A percentile compares a stretch with the other conserved stretches of the same genome.
Evolutionary conservation across 352 stramenopile genomes (phyloP).

Genomic region (Salisapilia sapeloensis): DNA sequence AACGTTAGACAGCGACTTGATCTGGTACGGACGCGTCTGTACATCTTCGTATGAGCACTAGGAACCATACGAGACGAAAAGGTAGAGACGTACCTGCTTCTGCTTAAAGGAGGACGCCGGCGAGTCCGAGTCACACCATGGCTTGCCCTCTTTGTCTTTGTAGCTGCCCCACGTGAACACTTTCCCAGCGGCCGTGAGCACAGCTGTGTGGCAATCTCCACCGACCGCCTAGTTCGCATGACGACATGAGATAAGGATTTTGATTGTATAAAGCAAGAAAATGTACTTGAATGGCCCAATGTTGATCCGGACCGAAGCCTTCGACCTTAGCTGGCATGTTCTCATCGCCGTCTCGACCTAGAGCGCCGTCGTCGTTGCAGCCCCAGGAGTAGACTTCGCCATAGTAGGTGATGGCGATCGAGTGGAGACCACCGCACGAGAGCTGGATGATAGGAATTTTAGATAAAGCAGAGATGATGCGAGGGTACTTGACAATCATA

Average conservation of each 20-base stretch:
- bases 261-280: background rate
- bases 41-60: background rate
- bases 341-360: slow-evolving; percentile 76
- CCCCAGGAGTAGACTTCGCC: slow-evolving; percentile 92
- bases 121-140: slow-evolving; percentile 72
- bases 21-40: slow-evolving; percentile 25
- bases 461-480: slow-evolving; percentile 19
- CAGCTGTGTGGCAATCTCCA: slow-evolving; percentile 90
- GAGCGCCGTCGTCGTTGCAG: slow-evolving; percentile 80
- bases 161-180: slow-evolving; percentile 93
- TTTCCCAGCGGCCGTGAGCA: slow-evolving; percentile 73
- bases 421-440: slow-evolving; percentile 85
- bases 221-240: slow-evolving; percentile 55
- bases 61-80: background rate
- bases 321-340: slow-evolving; percentile 47
- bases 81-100: slow-evolving; percentile 19
- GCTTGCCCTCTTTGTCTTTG: slow-evolving; percentile 93
- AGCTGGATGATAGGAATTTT: slow-evolving; percentile 44
- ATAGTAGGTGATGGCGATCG: slow-evolving; percentile 61
- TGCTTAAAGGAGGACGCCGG: slow-evolving; percentile 63
- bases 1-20: slow-evolving; percentile 37
- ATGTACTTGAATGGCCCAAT: slow-evolving; percentile 7
- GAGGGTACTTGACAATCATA: slow-evolving; percentile 63
- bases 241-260: slow-evolving; percentile 7
- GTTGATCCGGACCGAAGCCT: slow-evolving; percentile 26